phyloP scores from a whole-genome alignment of 164 flowering plant genomes.

The Stephania cephalantha region DNA sequence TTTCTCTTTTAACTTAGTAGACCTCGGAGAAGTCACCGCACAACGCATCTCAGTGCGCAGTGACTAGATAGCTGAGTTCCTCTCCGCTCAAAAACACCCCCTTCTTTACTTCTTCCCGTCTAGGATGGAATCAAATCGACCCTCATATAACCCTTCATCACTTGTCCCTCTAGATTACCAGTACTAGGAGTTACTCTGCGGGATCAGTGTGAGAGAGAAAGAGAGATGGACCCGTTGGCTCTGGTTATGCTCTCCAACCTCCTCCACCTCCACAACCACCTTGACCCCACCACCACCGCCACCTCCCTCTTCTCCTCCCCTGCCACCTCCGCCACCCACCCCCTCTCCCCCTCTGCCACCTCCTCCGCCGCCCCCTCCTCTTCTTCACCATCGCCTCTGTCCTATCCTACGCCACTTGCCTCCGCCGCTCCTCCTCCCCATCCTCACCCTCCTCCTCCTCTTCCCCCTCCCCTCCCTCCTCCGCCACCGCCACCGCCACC shows the following conservation, averaged over 20 bases:
- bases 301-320: slow-evolving; percentile 33
- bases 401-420: slow-evolving; percentile 41
- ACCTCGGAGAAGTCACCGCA: no score
- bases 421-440: slow-evolving; percentile 15
- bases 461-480: slow-evolving; percentile 27
- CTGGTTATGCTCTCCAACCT: slow-evolving; percentile 81
- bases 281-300: slow-evolving; percentile 68
- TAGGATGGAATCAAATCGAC: no score
- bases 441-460: slow-evolving; percentile 18
- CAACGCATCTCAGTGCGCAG: no score
- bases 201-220: not conserved
- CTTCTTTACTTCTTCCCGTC: no score
- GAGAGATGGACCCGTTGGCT: slow-evolving; percentile 64
- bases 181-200: not conserved
- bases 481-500: slow-evolving; percentile 65
- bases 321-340: slow-evolving; percentile 19
- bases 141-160: no score
- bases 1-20: no score
- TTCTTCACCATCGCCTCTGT: slow-evolving; percentile 55
- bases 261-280: slow-evolving; percentile 81
- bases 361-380: slow-evolving; percentile 54
- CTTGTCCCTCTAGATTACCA: no score
- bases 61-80: no score
- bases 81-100: no score
- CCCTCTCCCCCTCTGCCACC: slow-evolving; percentile 27